Base-by-base conservation (phyloP, 768 basidiomycete genomes). In the Leccinum arenicola region DNA sequence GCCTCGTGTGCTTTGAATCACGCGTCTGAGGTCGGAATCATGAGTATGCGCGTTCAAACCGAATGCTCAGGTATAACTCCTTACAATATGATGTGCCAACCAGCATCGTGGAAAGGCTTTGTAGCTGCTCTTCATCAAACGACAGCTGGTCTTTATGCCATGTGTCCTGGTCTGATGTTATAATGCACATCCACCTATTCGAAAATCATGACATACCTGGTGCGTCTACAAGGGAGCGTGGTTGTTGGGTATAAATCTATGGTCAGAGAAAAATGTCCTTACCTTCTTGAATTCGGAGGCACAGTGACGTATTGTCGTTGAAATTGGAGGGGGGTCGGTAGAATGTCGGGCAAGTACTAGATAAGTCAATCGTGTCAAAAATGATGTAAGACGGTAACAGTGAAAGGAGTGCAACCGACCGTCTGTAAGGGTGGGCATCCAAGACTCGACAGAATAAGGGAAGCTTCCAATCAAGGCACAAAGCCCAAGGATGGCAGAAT, bases 381-480 rank as follows among this genome's bases (percentile, higher is more conserved):
- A 14, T 55, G 35, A 27, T 15, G 14, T 27, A 49, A n/a, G 33
- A 31, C 17, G 7, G 25, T 49, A 31, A 47, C 48, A 38, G 52
- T 55, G 12, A 33, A 50, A 47, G 50, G 35, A 40, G 25, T 55
- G 29, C 36, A 47, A 6, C 77, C 43, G 65, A 89, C 89, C 82
- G 78, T 91, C 89, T 36, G 89, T 89, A 54, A 92, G 78, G 19
- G 88, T 77, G 31, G 89, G 89, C 83, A 96, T 87, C 89, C 95
- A 98, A 62, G 87, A 85, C 68, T 96, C 96, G 14, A 98, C 89
- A 2, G 94, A 95, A 74, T 97, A 97, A 0, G 96, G 96, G 71
- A 91, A 96, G 58, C 94, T 95, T 66, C 95, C 92, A 35, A 98
- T 85, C 33, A 98, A 77, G 6, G 96, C 93, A 63, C 92, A 93